phyloP scores from a whole-genome alignment of 164 flowering plant genomes.

The Magnolia officinalis region DNA sequence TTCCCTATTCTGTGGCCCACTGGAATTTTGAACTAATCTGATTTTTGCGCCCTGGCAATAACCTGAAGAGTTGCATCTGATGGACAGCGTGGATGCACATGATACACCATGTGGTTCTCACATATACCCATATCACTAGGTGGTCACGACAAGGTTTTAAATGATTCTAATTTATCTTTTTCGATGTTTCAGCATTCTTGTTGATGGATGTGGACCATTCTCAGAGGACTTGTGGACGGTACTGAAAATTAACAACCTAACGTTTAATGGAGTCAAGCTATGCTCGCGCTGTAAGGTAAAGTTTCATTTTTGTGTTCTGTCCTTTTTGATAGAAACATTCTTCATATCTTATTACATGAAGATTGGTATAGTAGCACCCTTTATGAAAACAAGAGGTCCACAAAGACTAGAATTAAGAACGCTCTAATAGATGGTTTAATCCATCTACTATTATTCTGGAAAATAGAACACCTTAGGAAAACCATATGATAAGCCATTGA shows the following conservation, averaged over 20 bases:
- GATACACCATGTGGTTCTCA: too few relatives aligned
- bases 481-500: background rate
- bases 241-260: conserved; percentile 47
- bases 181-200: conserved; percentile 58
- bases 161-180: background rate
- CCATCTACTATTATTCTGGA: background rate
- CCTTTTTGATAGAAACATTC: background rate
- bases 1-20: too few relatives aligned
- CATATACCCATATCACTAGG: background rate
- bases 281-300: conserved; percentile 88
- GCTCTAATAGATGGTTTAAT: background rate
- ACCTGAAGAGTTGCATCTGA: too few relatives aligned
- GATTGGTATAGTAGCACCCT: background rate
- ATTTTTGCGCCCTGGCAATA: too few relatives aligned
- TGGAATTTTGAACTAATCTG: too few relatives aligned
- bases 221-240: conserved; percentile 87
- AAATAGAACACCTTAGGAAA: background rate
- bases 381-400: background rate
- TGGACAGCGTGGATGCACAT: too few relatives aligned
- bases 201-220: conserved; percentile 82
- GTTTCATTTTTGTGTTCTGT: background rate
- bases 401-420: background rate
- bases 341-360: background rate
- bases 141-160: background rate
- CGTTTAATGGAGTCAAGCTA: conserved; percentile 73